Base-by-base conservation (phyloP, 306 rosid genomes). In the Lathyrus aphaca region DNA sequence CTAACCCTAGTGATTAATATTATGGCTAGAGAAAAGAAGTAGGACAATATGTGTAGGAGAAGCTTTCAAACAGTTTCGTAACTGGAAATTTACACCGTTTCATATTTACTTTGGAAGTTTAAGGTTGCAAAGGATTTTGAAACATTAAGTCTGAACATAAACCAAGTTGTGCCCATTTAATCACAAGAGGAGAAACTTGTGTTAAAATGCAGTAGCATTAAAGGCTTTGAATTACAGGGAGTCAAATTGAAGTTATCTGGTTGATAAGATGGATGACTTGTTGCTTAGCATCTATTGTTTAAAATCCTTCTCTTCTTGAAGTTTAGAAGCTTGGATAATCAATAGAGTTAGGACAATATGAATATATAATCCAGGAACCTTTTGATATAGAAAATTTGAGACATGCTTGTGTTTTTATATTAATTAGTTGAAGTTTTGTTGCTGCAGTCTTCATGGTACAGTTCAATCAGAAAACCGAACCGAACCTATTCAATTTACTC, bases 311-410 rank as follows among this genome's bases (percentile, higher is more conserved):
- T 70, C 44, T 39, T 11, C 68, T 70, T 44, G 19, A 6, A 25
- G 49, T 51, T 49, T 75, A 5, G 70, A 46, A 42, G 45, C 35
- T 58, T 75, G 66, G 56, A 14, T 21, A 48, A 48, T 30, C 54
- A 40, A 7, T 65, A 49, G 38, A 32, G 46, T 48, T 3, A 3
- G 50, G 43, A 44, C 32, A 43, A n/a, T 21, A 14, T 46, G 14
- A 48, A 69, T 29, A 49, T 58, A 21, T 48, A 35, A 32, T 55
- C 23, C 69, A 17, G 32, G 49, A 63, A 42, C 37, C 21, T 68
- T 63, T 38, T 45, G 6, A 14, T 18, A 18, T 18, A 66, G 74
- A 30, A 79, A 56, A 63, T 55, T 74, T 63, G 68, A 46, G 72
- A 17, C 59, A 38, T 46, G 57, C 66, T 40, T 19, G 66, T 58